Conservation (phyloP, 2,329 filamentous ascomycete genomes). For the Knufia fluminis region DNA sequence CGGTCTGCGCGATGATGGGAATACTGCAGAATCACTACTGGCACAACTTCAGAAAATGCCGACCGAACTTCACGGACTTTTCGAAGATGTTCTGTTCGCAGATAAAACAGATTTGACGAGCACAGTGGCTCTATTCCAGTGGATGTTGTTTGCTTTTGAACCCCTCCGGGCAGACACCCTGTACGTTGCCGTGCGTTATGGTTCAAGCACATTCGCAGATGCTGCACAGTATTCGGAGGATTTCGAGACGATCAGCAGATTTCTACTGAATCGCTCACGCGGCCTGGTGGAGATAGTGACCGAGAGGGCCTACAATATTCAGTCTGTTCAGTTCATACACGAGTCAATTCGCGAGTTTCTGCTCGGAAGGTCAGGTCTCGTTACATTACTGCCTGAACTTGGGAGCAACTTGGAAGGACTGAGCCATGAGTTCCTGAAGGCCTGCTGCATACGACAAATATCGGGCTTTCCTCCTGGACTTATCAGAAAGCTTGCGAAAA, state of each 20-base stretch:
- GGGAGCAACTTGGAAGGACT: conserved; percentile 6
- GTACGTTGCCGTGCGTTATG: conserved; percentile 1
- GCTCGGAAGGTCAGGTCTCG: conserved; percentile 24
- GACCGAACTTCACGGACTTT: conserved; percentile 10
- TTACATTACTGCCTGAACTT: conserved; percentile 5
- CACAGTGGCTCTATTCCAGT: conserved; percentile 25
- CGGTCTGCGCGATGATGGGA: conserved; percentile 25
- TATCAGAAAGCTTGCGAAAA: background rate
- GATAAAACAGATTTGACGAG: conserved; percentile 6
- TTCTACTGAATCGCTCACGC: conserved; percentile 25
- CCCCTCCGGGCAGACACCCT: conserved; percentile 31
- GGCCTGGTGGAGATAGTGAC: conserved; percentile 25
- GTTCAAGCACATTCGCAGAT: background rate
- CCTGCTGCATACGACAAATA: background rate
- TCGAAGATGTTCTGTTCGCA: conserved; percentile 13
- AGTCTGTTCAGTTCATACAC: conserved; percentile 30
- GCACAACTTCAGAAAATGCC: conserved; percentile 31
- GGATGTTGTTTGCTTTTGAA: conserved; percentile 16
- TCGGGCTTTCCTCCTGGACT: background rate
- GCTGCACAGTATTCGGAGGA: background rate
- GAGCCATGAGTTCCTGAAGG: conserved; percentile 5
- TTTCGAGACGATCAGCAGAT: conserved; percentile 3
- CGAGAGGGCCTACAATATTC: conserved; percentile 6
- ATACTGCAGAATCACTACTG: conserved; percentile 29
- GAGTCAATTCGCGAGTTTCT: conserved; percentile 30